A percentile compares a stretch with the other conserved stretches of the same genome.
phyloP scores from a whole-genome alignment of 805 yeast genomes.

The Yarrowia sp. region DNA sequence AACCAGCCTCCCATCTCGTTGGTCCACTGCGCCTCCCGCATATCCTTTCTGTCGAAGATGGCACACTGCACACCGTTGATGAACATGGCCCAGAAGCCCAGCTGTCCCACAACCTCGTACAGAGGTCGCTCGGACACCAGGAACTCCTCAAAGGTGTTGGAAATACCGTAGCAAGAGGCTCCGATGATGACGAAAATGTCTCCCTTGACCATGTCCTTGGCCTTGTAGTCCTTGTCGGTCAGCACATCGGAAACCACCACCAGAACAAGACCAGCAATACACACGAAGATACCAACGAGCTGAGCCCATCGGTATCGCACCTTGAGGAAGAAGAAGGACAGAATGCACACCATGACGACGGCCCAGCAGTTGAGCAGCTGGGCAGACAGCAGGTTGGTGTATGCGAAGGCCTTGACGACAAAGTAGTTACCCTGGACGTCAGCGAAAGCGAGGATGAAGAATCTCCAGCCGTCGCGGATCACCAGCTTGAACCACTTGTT shows the following conservation, averaged over 20 bases:
- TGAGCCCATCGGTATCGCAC: slow-evolving; percentile 49
- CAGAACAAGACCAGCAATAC: slow-evolving; percentile 47
- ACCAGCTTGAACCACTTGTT: slow-evolving; percentile 39
- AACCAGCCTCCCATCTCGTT: slow-evolving; percentile 45
- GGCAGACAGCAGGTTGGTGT: slow-evolving; percentile 46
- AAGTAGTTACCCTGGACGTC: slow-evolving; percentile 50
- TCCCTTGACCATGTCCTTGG: slow-evolving; percentile 45
- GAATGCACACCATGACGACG: slow-evolving; percentile 45
- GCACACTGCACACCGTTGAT: slow-evolving; percentile 48
- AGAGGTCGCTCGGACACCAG: slow-evolving; percentile 47
- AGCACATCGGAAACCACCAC: slow-evolving; percentile 44
- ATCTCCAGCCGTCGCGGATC: slow-evolving; percentile 45
- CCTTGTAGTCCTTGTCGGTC: slow-evolving; percentile 44
- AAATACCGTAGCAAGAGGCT: slow-evolving; percentile 47
- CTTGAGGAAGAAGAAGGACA: slow-evolving; percentile 44
- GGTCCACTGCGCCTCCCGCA: slow-evolving; percentile 43
- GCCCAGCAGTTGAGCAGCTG: slow-evolving; percentile 47
- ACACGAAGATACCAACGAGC: slow-evolving; percentile 42
- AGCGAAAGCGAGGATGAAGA: slow-evolving; percentile 44
- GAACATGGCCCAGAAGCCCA: slow-evolving; percentile 45
- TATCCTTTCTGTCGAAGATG: slow-evolving; percentile 43
- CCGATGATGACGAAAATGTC: slow-evolving; percentile 46
- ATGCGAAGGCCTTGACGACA: slow-evolving; percentile 46
- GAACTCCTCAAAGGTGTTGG: slow-evolving; percentile 46
- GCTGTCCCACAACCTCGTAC: slow-evolving; percentile 46